A percentile compares a stretch with the other conserved stretches of the same genome.
phyloP scores from a whole-genome alignment of 768 basidiomycete species.

The Lanmaoa rubissima region DNA sequence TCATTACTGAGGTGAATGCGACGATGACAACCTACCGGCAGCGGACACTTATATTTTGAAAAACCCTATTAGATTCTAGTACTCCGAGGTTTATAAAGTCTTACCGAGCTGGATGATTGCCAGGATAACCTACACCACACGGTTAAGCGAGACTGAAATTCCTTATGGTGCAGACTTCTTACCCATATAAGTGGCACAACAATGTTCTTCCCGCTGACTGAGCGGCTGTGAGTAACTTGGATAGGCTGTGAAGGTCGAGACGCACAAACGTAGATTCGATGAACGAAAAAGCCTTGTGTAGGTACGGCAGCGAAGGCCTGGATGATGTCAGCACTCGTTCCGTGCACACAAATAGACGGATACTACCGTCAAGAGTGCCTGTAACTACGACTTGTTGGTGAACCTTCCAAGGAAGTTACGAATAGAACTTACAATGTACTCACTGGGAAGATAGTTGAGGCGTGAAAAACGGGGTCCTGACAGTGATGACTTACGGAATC shows the following conservation, averaged over 20 bases:
- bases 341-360: neutral
- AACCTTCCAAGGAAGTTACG: neutral
- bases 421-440: neutral
- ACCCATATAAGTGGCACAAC: neutral
- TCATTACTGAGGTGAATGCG: neutral
- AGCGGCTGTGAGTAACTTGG: neutral
- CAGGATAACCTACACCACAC: neutral
- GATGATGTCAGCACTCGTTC: neutral
- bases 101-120: conserved; percentile 5
- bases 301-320: conserved; percentile 1
- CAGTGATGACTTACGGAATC: too few species aligned
- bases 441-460: too few species aligned
- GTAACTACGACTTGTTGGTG: conserved; percentile 1
- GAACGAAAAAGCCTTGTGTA: conserved; percentile 12
- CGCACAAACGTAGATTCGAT: conserved; percentile 16
- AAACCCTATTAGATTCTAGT: neutral
- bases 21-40: neutral
- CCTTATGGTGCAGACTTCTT: neutral
- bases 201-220: conserved; percentile 10
- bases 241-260: neutral
- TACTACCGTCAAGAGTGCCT: conserved; percentile 10
- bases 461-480: too few species aligned
- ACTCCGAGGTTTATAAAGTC: neutral
- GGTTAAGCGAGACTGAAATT: neutral
- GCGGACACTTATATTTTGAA: neutral